Base-by-base conservation (phyloP, 2,329 filamentous ascomycete species). In the Fusarium sp. region DNA sequence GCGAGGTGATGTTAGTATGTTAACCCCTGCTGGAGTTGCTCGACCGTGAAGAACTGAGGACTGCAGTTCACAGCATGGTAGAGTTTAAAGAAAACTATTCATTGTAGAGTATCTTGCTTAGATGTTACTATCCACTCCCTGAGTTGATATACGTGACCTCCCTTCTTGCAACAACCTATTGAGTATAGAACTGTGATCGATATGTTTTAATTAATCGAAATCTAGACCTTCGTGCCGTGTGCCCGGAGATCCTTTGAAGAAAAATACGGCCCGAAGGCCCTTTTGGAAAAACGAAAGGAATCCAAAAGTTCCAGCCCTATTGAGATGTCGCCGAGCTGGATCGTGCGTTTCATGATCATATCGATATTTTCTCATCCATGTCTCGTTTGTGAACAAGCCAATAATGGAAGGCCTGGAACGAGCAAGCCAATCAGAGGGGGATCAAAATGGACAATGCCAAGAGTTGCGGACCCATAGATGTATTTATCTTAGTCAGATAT, bases 251-350 rank as follows among this genome's bases (percentile, higher is more conserved):
- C 5, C 22, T 0, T 24, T 14, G 13, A n/a, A 16, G 5, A 13
- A 0, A 10, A 16, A 41, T 10, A 6, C 7, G 13, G 15, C 38
- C 5, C 1, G 2, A 1, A 24, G 12, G 13, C 3, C 11, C 35
- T 13, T 36, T 36, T 10, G 20, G 10, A 18, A 12, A 38, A 24
- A 3, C 11, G 1, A n/a, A 24, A 42, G 8, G 10, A 10, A 5
- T 7, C 5, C 24, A 45, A 28, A 45, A 24, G 24, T 28, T 6
- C 24, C 42, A 4, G 16, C 12, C 24, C 6, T 20, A 45, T 45
- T 8, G 24, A 14, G 12, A 7, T 26, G 11, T 7, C 4, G 24
- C 7, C 24, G 16, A 44, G 41, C 18, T 5, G 18, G 16, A 1
- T 44, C 10, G 10, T 42, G 41, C 15, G 16, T 13, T 16, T 13